Evolutionary conservation across 192 early-diverging fungal genomes (phyloP).

Genomic region (Coemansia sp.): DNA sequence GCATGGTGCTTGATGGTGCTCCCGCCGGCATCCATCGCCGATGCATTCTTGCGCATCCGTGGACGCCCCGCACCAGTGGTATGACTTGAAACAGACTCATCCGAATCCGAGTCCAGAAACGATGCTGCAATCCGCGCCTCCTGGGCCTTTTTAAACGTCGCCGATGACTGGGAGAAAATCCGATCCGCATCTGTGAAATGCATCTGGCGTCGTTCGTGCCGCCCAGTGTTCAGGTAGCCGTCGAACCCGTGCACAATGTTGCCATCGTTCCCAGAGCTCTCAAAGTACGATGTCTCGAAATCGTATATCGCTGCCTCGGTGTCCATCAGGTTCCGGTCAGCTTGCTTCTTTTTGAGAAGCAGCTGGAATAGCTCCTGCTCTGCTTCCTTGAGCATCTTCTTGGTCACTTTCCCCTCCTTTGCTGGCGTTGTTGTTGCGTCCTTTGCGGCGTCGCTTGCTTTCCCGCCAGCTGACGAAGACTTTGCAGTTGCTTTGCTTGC

Average conservation of each 20-base stretch:
- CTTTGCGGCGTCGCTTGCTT: conserved; percentile 3
- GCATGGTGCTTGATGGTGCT: conserved; percentile 48
- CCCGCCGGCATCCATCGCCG: conserved; percentile 6
- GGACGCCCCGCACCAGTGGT: not conserved
- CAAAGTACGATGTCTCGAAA: conserved; percentile 87
- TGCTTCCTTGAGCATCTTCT: conserved; percentile 66
- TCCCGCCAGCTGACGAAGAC: not conserved
- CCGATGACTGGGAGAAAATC: conserved; percentile 78
- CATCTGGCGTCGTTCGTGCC: conserved; percentile 57
- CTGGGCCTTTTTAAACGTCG: conserved; percentile 56
- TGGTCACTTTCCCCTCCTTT: conserved; percentile 48
- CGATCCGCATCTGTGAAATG: conserved; percentile 78
- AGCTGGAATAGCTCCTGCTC: conserved; percentile 74
- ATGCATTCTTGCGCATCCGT: conserved; percentile 1
- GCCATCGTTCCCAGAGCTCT: conserved; percentile 79
- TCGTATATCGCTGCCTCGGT: conserved; percentile 80
- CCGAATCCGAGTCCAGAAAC: conserved; percentile 49
- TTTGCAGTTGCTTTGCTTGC: conserved; percentile 2
- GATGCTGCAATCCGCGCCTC: conserved; percentile 47
- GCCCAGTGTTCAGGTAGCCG: conserved; percentile 69
- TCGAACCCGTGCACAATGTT: conserved; percentile 91
- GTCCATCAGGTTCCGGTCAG: conserved; percentile 70
- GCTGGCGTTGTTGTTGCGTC: conserved; percentile 4
- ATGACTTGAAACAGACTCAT: conserved; percentile 23
- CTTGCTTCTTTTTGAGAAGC: conserved; percentile 72